Conservation (phyloP, 2,329 filamentous ascomycete genomes). For the Clonostachys byssicola region DNA sequence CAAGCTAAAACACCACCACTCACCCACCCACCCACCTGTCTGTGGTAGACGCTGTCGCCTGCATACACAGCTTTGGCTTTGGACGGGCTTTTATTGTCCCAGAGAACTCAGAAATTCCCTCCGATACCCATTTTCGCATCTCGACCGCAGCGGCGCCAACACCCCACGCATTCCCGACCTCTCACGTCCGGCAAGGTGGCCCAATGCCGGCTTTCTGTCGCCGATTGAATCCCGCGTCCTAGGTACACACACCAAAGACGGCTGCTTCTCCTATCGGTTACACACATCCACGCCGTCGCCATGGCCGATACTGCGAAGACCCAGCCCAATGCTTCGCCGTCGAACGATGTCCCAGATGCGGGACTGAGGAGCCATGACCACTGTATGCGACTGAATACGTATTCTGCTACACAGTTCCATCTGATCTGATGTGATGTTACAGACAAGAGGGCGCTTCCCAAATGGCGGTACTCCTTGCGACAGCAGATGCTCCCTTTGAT, state of each 20-base stretch:
- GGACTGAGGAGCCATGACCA: slow-evolving; percentile 78
- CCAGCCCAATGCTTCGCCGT: neutral
- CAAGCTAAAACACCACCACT: too few species aligned
- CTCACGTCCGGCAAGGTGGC: neutral
- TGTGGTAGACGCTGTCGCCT: too few species aligned
- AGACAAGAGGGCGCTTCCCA: slow-evolving; percentile 81
- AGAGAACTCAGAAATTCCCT: neutral
- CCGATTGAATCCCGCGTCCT: neutral
- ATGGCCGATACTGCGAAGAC: neutral
- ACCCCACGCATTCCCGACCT: neutral
- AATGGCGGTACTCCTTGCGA: slow-evolving; percentile 84
- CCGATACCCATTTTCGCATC: neutral
- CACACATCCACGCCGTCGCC: neutral
- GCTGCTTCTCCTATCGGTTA: too few species aligned
- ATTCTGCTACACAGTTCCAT: neutral
- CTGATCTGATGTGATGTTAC: neutral
- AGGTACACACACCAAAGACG: too few species aligned
- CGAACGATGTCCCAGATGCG: slow-evolving; percentile 49
- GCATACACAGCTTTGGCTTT: too few species aligned
- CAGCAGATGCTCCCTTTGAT: slow-evolving; percentile 80
- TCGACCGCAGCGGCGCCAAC: neutral
- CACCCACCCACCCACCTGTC: too few species aligned
- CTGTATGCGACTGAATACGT: slow-evolving; percentile 43
- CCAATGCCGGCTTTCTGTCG: slow-evolving; percentile 1
- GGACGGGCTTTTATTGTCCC: too few species aligned